Conservation (phyloP, 108 stramenopile species). For the Discostella stelligeroides region DNA sequence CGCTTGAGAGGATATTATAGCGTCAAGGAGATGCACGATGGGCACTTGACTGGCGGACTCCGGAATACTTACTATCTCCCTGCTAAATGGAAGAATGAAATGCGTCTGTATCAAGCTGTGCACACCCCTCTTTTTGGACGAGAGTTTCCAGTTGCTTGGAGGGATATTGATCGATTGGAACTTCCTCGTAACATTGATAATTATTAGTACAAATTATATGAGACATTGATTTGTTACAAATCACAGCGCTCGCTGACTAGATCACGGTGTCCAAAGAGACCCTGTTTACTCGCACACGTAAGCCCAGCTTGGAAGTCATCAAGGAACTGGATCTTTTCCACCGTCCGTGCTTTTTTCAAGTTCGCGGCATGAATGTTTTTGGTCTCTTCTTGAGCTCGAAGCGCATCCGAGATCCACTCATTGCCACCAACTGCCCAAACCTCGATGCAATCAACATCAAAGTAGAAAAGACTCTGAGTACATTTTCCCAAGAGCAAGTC, state of each 20-base stretch:
- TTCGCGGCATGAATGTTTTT: slow-evolving; percentile 10
- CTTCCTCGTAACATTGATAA: slow-evolving; percentile 2
- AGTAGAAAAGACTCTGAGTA: slow-evolving; percentile 28
- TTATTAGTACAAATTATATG: not conserved
- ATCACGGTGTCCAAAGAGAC: slow-evolving; percentile 28
- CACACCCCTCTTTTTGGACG: slow-evolving; percentile 45
- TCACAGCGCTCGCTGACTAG: slow-evolving; percentile 22
- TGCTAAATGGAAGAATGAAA: slow-evolving; percentile 33
- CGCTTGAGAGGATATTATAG: slow-evolving; percentile 69
- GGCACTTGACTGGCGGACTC: slow-evolving; percentile 22
- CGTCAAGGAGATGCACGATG: slow-evolving; percentile 35
- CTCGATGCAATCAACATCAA: slow-evolving; percentile 47
- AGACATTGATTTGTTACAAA: not conserved
- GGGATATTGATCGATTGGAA: slow-evolving; percentile 54
- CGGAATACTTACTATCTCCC: slow-evolving; percentile 30
- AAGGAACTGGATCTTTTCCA: slow-evolving; percentile 43
- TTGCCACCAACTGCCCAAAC: slow-evolving; percentile 46
- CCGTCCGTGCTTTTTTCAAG: slow-evolving; percentile 22
- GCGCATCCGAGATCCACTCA: slow-evolving; percentile 26
- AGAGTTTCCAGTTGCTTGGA: slow-evolving; percentile 63
- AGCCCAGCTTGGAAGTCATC: slow-evolving; percentile 42
- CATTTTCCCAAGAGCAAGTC: slow-evolving; percentile 29
- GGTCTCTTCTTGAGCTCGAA: slow-evolving; percentile 21
- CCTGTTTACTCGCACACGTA: slow-evolving; percentile 2
- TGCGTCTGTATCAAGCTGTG: slow-evolving; percentile 37